Evolutionary conservation across 441 rosid species (phyloP).

Genomic region (Mallotus japonicus): DNA sequence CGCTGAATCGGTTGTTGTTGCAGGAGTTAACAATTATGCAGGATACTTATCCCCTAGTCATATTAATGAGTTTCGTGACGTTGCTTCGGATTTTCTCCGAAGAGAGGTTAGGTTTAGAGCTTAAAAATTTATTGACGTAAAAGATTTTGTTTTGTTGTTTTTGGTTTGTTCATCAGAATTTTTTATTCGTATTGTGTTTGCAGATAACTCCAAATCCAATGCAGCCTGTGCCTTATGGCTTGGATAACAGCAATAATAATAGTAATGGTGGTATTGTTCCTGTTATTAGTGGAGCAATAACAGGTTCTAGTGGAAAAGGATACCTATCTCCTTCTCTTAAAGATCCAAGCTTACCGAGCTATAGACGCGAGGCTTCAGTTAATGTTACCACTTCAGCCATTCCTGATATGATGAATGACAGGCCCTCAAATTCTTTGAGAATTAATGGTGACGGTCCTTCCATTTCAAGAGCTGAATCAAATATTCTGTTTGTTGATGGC

Average conservation of each 20-base stretch:
- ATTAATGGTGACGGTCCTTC: conserved; percentile 25
- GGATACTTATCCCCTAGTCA: conserved; percentile 36
- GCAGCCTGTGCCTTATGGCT: conserved; percentile 26
- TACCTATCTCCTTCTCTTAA: conserved; percentile 32
- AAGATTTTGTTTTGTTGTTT: background rate
- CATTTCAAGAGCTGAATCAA: conserved; percentile 34
- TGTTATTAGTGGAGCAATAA: conserved; percentile 24
- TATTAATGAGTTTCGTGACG: conserved; percentile 19
- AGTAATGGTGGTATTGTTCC: conserved; percentile 26
- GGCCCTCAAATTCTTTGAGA: conserved; percentile 35
- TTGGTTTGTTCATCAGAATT: background rate
- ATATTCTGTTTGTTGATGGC: conserved; percentile 51
- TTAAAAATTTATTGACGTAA: background rate
- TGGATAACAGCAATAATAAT: conserved; percentile 28
- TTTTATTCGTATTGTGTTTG: background rate
- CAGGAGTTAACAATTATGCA: conserved; percentile 37
- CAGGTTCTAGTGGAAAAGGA: conserved; percentile 29
- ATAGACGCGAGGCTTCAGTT: conserved; percentile 31
- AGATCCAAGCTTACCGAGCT: conserved; percentile 29
- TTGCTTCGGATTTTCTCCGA: conserved; percentile 32
- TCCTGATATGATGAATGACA: conserved; percentile 32
- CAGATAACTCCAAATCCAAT: conserved; percentile 32
- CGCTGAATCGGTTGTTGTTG: conserved; percentile 5
- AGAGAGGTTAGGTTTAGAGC: conserved; percentile 31
- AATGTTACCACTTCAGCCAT: conserved; percentile 25